Evolutionary conservation across 352 stramenopile species (phyloP), one percentile per base, ranked within the genome.

Genomic region (Globisporangium viniferum): DNA sequence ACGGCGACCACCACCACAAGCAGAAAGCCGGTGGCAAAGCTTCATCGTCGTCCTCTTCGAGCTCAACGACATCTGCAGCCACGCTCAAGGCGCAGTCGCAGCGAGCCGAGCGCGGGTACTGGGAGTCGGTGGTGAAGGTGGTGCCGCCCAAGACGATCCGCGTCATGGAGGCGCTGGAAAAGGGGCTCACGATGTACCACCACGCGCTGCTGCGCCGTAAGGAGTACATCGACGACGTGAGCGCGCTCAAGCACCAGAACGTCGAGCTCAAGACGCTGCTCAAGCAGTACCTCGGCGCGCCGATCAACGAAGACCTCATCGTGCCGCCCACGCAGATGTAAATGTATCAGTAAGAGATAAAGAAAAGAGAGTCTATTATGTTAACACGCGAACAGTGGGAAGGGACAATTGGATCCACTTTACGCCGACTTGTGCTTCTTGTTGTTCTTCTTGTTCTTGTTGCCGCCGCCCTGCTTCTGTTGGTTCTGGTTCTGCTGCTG

Each of bases 231-330:
- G 75, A 94, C 54, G 81, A 96, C 33, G 86, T 98, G 14, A 80
- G 73, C 5, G 69, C 59, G 33, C 86, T 98, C 48, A 85, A 92
- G 59, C 62, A 69, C 39, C 89, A 98, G 69, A 98, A 98, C 66
- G 68, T 72, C 14, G 82, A 98, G 76, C 88, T 98, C 64, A 98
- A 97, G 76, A 80, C 74, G 29, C 70, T 98, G 27, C 76, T 98
- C 36, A 94, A 96, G 60, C 87, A 97, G 59, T 97, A 98, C 65
- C 71, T 97, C 12, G 84, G 82, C 24, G 86, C 85, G 4, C 71
- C 84, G 10, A 91, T 95, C 68, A 94, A 95, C 71, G 85, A 91
- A 49, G 84, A 93, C 62, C 79, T 96, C 56, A 78, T 93, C 27
- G 80, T 96, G n/a, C 86, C 89, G 7, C 89, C 89, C 20, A 92